Evolutionary conservation across 73 alveolate species (phyloP).

Genomic region (Chromera velia): DNA sequence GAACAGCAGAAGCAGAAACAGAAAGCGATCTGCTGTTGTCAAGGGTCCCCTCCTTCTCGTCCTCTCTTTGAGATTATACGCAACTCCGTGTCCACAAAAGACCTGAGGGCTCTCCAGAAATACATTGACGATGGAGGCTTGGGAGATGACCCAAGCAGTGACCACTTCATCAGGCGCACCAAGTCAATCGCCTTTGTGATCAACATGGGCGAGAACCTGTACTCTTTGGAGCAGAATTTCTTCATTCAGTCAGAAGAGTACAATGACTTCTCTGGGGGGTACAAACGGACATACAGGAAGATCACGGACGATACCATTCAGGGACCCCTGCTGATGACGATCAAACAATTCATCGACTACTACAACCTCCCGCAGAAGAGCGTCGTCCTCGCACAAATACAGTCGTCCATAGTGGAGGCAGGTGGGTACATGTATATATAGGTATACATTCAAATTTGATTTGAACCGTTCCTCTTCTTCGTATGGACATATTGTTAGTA

Average conservation of each 20-base stretch:
- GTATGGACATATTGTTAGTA: too few relatives aligned
- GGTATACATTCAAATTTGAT: too few relatives aligned
- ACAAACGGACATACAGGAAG: not conserved
- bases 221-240: slow-evolving; percentile 2
- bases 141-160: slow-evolving; percentile 1
- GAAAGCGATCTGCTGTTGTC: too few relatives aligned
- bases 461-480: too few relatives aligned
- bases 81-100: too few relatives aligned
- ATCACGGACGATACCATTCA: not conserved
- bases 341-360: not conserved
- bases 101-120: too few relatives aligned
- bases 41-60: too few relatives aligned
- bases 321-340: not conserved
- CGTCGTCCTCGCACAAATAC: slow-evolving; percentile 3
- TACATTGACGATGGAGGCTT: slow-evolving; percentile 1
- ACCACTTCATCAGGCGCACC: not conserved
- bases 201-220: slow-evolving; percentile 1
- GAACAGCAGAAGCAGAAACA: too few relatives aligned
- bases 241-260: not conserved
- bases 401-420: too few relatives aligned
- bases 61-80: too few relatives aligned
- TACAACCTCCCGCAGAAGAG: slow-evolving; percentile 2
- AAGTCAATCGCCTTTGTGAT: slow-evolving; percentile 2
- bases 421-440: too few relatives aligned
- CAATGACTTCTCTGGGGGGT: slow-evolving; percentile 13